These are phyloP conservation scores for Linderniella brevidens DNA, from an alignment of 257 asterid species.

Conservation along the genomic window DNA sequence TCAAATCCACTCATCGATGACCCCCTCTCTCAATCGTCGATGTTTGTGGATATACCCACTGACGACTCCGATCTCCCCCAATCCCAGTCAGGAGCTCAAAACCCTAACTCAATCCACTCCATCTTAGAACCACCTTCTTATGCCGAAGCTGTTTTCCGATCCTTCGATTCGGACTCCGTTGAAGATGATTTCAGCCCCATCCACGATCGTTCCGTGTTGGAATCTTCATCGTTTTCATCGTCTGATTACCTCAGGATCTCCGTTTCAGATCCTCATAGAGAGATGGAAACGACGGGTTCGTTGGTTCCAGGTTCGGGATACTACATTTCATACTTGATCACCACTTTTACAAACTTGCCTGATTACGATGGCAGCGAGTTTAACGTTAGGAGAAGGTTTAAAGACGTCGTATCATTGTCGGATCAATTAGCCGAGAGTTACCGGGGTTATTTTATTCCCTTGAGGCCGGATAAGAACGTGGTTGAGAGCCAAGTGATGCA, in stretches of 20 bases:
- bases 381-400: conserved; percentile 80
- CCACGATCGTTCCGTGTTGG: conserved; percentile 33
- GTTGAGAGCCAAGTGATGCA: conserved; percentile 97
- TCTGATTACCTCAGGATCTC: conserved; percentile 39
- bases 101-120: conserved; percentile 35
- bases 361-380: conserved; percentile 55
- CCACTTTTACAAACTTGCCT: conserved; percentile 60
- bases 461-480: conserved; percentile 88
- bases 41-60: too few species aligned
- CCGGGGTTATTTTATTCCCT: conserved; percentile 69
- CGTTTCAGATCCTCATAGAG: conserved; percentile 76
- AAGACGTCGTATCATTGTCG: conserved; percentile 62
- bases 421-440: conserved; percentile 60
- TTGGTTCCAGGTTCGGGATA: conserved; percentile 51
- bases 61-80: too few species aligned
- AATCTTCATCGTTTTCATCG: conserved; percentile 21
- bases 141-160: conserved; percentile 81
- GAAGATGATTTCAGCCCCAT: conserved; percentile 25
- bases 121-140: conserved; percentile 99
- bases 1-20: too few species aligned
- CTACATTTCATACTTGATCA: conserved; percentile 55
- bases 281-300: conserved; percentile 52
- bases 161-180: conserved; percentile 46
- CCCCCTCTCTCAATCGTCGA: too few species aligned
- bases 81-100: too few species aligned